Base-by-base conservation (phyloP, 345 rosid species). In the Nephelium lappaceum region DNA sequence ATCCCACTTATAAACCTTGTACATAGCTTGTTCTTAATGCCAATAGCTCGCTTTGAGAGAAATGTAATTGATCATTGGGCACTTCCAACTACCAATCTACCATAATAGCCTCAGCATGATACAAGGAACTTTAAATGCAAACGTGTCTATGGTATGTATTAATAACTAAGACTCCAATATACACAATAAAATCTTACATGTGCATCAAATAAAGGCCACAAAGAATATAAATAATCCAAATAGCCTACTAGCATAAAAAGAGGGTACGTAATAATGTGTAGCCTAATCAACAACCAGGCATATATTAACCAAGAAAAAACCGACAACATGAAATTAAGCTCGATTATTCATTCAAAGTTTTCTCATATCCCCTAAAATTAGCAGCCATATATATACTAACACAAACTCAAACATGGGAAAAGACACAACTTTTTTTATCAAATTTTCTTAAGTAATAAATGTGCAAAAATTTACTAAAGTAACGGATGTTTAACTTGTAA, bases 221-320 rank as follows among this genome's bases (percentile, higher is more conserved):
- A 73, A 14, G 15, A 27, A 60, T 18, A 39, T 18, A 41, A 7
- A 16, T 41, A 63, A 60, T n/a, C 51, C 31, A 60, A 5, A 31
- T 23, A 24, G 27, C 42, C 38, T 15, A 39, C n/a, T n/a, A 72
- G 16, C 2, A 6, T 55, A 25, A 36, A 36, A 55, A 38, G 18
- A 49, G 55, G 14, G 19, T n/a, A n/a, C n/a, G 47, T n/a, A 19
- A 72, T 38, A 11, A 15, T 39, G 57, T 31, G 58, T 57, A 49
- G n/a, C 25, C 58, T 60, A 57, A 57, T 38, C 19, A 72, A 58
- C 76, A 72, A 38, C 6, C 39, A 57, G 23, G n/a, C 73, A 69
- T 23, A 39, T 4, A 39, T 6, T 14, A 71, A 71, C 4, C 8
- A 16, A 16, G 12, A 49, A 24, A 49, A 15, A 45, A 43, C 24